Conservation (phyloP, 108 stramenopile genomes). For the Skeletonema potamos region DNA sequence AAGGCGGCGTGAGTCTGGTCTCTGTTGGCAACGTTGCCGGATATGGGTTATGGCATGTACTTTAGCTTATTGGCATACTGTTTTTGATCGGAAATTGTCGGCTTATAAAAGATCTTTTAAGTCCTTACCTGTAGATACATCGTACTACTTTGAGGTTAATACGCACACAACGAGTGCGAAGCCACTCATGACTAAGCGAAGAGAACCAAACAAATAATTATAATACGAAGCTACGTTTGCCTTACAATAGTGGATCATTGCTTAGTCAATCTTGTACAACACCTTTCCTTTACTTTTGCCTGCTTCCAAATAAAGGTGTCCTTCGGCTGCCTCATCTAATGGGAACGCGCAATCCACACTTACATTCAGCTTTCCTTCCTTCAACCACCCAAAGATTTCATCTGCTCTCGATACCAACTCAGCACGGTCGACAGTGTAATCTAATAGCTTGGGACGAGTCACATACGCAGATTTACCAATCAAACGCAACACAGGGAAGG, state of each 20-base stretch:
- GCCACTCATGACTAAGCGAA: too few species aligned
- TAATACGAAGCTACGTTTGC: background rate
- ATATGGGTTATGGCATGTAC: too few species aligned
- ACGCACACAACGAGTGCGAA: too few species aligned
- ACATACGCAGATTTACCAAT: constrained; percentile 55
- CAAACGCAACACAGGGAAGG: constrained; percentile 57
- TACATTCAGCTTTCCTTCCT: constrained; percentile 56
- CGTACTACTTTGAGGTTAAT: background rate
- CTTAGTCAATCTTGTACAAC: constrained; percentile 39
- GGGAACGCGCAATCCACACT: constrained; percentile 49
- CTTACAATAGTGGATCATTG: background rate
- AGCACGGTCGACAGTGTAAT: constrained; percentile 56
- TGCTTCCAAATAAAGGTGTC: constrained; percentile 55
- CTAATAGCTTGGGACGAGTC: constrained; percentile 64
- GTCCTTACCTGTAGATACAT: background rate
- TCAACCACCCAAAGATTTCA: constrained; percentile 60
- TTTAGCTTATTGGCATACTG: too few species aligned
- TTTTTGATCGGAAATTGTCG: too few species aligned
- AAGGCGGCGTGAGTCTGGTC: too few species aligned
- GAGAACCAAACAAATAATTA: too few species aligned
- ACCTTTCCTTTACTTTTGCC: constrained; percentile 66
- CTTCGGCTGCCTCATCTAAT: constrained; percentile 55
- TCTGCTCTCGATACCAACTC: constrained; percentile 51
- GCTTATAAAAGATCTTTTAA: background rate
- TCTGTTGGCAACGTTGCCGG: too few species aligned